Conservation (phyloP, 2,329 filamentous ascomycete species). For the Rutstroemia sp. region DNA sequence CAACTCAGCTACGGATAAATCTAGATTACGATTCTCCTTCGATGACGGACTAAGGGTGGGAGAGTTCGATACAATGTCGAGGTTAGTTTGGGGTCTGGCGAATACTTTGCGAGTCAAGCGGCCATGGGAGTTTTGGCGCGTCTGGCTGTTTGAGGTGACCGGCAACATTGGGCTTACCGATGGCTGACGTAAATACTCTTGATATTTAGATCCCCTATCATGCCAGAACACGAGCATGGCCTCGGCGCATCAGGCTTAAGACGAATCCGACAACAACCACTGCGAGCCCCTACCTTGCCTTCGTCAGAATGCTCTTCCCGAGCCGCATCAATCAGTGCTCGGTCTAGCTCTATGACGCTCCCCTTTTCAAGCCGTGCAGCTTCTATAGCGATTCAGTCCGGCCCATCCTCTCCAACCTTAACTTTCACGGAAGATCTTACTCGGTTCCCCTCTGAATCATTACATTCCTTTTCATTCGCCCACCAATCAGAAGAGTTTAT, state of each 20-base stretch:
- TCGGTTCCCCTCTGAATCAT: constrained; percentile 87
- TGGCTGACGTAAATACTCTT: constrained; percentile 21
- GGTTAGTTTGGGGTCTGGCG: constrained; percentile 45
- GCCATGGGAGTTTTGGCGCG: background rate
- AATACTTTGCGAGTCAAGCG: background rate
- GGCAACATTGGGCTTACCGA: background rate
- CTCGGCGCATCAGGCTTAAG: constrained; percentile 79
- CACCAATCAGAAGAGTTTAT: constrained; percentile 90
- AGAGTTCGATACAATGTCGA: constrained; percentile 66
- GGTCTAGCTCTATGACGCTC: constrained; percentile 62
- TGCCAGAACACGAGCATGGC: constrained; percentile 82
- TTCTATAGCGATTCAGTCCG: constrained; percentile 35
- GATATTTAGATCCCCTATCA: constrained; percentile 62
- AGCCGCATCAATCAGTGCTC: constrained; percentile 51
- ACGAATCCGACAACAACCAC: constrained; percentile 84
- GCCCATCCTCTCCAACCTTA: constrained; percentile 60
- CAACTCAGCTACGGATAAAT: constrained; percentile 42
- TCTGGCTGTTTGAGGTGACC: background rate
- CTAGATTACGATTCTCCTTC: constrained; percentile 61
- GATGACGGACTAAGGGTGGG: constrained; percentile 53
- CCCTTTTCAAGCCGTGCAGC: constrained; percentile 43
- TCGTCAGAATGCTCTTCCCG: constrained; percentile 57
- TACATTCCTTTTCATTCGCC: constrained; percentile 97
- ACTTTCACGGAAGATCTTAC: constrained; percentile 80
- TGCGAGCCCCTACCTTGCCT: constrained; percentile 57